A percentile compares a stretch with the other conserved stretches of the same genome.
Conservation (phyloP, 2,329 filamentous ascomycete genomes). For the Diaporthe aspalathi region DNA sequence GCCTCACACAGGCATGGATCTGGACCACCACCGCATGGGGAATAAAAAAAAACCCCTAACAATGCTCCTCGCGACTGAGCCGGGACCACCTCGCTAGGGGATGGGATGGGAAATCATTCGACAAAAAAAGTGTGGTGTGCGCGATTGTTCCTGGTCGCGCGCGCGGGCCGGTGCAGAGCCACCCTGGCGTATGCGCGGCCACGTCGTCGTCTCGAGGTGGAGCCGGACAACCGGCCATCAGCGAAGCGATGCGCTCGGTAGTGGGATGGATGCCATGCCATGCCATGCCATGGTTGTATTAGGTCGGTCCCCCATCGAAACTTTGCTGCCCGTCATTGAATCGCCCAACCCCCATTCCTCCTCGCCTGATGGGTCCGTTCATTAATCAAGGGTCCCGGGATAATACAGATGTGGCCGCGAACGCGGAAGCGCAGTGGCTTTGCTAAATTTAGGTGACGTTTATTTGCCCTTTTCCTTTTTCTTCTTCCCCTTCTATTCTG, state of each 20-base stretch:
- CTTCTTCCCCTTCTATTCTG: neutral
- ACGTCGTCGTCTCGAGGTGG: neutral
- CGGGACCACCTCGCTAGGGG: too few species aligned
- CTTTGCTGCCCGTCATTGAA: neutral
- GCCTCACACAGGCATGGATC: neutral
- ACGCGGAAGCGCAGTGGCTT: neutral
- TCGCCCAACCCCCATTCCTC: too few species aligned
- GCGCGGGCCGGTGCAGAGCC: constrained; percentile 27
- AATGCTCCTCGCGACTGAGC: neutral
- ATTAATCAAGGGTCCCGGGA: constrained; percentile 6
- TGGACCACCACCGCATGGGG: neutral
- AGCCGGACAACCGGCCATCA: neutral
- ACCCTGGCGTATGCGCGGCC: constrained; percentile 24
- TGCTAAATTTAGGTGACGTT: neutral
- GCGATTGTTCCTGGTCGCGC: too few species aligned
- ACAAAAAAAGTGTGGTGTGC: neutral
- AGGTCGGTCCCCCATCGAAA: too few species aligned
- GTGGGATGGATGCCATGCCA: too few species aligned
- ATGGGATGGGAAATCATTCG: too few species aligned
- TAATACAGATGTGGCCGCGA: neutral
- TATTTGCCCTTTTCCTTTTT: neutral
- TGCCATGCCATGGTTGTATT: too few species aligned
- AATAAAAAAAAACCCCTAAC: neutral
- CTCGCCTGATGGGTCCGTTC: too few species aligned
- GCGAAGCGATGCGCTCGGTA: too few species aligned